Base-by-base conservation (phyloP, 2,329 filamentous ascomycete genomes). In the Ophiocordyceps robertsii region DNA sequence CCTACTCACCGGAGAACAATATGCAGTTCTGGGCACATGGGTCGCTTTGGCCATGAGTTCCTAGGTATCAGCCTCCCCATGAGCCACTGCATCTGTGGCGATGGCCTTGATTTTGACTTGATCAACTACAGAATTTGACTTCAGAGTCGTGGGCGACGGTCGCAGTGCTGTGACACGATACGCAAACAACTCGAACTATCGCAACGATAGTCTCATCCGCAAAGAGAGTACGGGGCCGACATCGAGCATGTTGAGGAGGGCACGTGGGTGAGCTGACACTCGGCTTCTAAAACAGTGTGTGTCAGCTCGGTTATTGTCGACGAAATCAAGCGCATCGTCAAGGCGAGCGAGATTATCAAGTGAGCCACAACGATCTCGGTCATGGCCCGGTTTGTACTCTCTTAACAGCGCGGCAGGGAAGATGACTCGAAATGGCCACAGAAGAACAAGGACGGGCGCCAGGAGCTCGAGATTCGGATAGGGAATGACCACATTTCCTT, bases 131-230 rank as follows among this genome's bases (percentile, higher is more conserved):
- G 90, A 98, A 64, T 98, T 98, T 62, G 92, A 98, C 62, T 92
- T 98, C 57, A 78, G 90, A 43, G 86, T 88, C 21, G 77, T 96
- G 38, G 87, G 87, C 43, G 92, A 98, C 61, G 92, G 92, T 41
- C 80, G 86, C 47, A 95, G 89, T 59, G 92, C 92, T 8, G 85
- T 92, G 41, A 88, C 90, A 29, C 82, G 92, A 65, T 98, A 98
- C 67, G 92, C 92, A 50, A 98, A 98, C 73, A 98, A 98, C 66
- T 96, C 90, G 44, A 98, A 98, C 67, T 98, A 98, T 68, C 82
- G 92, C 57, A 98, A 98, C 66, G 92, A 98, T 62, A 95, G 89
- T 49, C 70, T 98, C 53, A 98, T 98, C 59, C 84, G 92, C 51
- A 98, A 98, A 89, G 92, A 98, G 71, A 98, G 92, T 17, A 36